Base-by-base conservation (phyloP, 2,329 filamentous ascomycete genomes). In the Colletotrichum shisoi region DNA sequence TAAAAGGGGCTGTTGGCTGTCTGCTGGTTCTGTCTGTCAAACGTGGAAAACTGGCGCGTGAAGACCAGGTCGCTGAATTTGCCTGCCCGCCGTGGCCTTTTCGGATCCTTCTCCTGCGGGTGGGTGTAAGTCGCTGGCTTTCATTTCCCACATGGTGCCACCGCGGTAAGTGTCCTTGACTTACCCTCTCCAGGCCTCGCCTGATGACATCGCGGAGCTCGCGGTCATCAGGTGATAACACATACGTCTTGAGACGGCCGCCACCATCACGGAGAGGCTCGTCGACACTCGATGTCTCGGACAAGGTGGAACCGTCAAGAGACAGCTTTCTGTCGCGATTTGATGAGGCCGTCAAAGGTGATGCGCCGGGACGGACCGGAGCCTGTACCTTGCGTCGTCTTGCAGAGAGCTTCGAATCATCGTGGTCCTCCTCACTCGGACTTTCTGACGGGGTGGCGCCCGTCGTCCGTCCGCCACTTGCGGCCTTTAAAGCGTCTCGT, bases 21-120 rank as follows among this genome's bases (percentile, higher is more conserved):
- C 1, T 80, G 79, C 5, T 84, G 82, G 73, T 93, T 93, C 70
- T 91, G 87, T 12, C 89, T 83, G 76, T 94, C 91, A 75, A 94
- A 93, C 0, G 89, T 84, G 6, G 89, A 91, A 72, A 92, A 91
- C 68, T 89, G 88, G 27, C 86, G 82, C 0, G 89, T 92, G 74
- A 93, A 94, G 58, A 91, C 85, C 51, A 92, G 79, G 60, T 82
- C 79, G 13, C 78, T 77, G 48, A 84, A 79, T 70, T 76, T 75
- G 68, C 71, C 52, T n/a, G 62, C 56, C 31, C 66, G 56, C 3
- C 52, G 45, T 19, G 57, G 45, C 39, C 46, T 52, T n/a, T 62
- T 67, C 4, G 66, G 66, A 15, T 68, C 66, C n/a, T 48, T 68
- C 19, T 65, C 66, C 66, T 68, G 21, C 19, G n/a, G 6, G 8